Conservation (phyloP, 176 grass and related monocot genomes). For the Canna indica region DNA sequence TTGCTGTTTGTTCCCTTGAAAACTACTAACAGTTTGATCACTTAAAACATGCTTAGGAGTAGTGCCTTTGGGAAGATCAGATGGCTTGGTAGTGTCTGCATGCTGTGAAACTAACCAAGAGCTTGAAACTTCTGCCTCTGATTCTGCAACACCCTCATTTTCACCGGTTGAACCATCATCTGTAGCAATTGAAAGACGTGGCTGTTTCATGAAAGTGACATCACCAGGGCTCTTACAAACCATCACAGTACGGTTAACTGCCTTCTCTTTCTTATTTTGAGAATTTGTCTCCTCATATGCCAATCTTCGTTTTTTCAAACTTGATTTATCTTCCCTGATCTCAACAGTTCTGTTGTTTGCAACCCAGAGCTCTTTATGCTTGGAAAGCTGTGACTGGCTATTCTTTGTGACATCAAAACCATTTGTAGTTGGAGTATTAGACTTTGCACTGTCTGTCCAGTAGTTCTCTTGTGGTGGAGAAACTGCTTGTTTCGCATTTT, state of each 20-base stretch:
- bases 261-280: slow-evolving; percentile 48
- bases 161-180: slow-evolving; percentile 88
- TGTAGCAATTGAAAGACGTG: slow-evolving; percentile 65
- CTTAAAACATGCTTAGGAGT: slow-evolving; percentile 41
- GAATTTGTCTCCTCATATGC: slow-evolving; percentile 43
- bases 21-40: slow-evolving; percentile 26
- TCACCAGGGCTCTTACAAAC: slow-evolving; percentile 52
- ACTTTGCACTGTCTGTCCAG: slow-evolving; percentile 43
- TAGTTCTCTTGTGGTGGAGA: slow-evolving; percentile 33
- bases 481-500: slow-evolving; percentile 48
- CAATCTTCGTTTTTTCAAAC: slow-evolving; percentile 34
- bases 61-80: slow-evolving; percentile 37
- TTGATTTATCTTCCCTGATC: slow-evolving; percentile 41
- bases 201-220: slow-evolving; percentile 31
- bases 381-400: slow-evolving; percentile 28
- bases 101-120: slow-evolving; percentile 79
- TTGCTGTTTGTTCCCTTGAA: slow-evolving; percentile 52
- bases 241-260: slow-evolving; percentile 36
- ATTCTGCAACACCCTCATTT: slow-evolving; percentile 89
- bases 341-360: slow-evolving; percentile 34
- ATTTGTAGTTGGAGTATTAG: slow-evolving; percentile 16
- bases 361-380: slow-evolving; percentile 39
- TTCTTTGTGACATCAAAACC: slow-evolving; percentile 19
- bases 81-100: slow-evolving; percentile 43
- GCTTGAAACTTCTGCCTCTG: slow-evolving; percentile 83